Percentiles rank a stretch among this genome's conserved stretches.
Conservation (phyloP, 352 stramenopile species). For the Peronosclerospora sorghi region DNA sequence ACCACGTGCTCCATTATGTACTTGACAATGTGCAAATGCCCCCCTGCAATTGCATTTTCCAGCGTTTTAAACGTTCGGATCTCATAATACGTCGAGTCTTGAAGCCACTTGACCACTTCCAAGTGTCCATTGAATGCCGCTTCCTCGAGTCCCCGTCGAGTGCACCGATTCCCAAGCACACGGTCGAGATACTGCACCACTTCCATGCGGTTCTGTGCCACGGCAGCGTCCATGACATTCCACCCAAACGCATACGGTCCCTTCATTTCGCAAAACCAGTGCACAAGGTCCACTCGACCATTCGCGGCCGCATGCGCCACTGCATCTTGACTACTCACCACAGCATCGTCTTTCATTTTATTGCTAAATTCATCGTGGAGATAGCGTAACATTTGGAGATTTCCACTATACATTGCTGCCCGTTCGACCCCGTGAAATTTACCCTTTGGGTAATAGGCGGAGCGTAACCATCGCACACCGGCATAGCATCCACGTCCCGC, state of each 20-base stretch:
- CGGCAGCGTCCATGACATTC: conserved; percentile 31
- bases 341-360: conserved; percentile 25
- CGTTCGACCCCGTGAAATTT: conserved; percentile 27
- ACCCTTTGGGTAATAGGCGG: conserved; percentile 21
- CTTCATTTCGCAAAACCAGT: conserved; percentile 31
- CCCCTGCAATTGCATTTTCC: conserved; percentile 30
- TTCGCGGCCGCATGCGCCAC: conserved; percentile 23
- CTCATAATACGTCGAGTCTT: conserved; percentile 26
- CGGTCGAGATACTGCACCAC: conserved; percentile 25
- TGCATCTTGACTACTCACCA: conserved; percentile 24
- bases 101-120: conserved; percentile 25
- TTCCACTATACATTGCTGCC: conserved; percentile 24
- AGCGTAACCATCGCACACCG: conserved; percentile 20
- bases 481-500: conserved; percentile 15
- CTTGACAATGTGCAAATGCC: conserved; percentile 27
- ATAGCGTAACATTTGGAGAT: conserved; percentile 23
- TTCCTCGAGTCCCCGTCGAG: conserved; percentile 24
- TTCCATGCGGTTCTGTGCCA: conserved; percentile 29
- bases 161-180: conserved; percentile 30
- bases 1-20: conserved; percentile 29
- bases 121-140: conserved; percentile 24
- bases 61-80: conserved; percentile 25
- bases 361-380: conserved; percentile 24
- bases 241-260: conserved; percentile 30
- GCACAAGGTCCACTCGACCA: conserved; percentile 23